phyloP scores from a whole-genome alignment of 179 eudicot genomes.

The Carnegiea gigantea region DNA sequence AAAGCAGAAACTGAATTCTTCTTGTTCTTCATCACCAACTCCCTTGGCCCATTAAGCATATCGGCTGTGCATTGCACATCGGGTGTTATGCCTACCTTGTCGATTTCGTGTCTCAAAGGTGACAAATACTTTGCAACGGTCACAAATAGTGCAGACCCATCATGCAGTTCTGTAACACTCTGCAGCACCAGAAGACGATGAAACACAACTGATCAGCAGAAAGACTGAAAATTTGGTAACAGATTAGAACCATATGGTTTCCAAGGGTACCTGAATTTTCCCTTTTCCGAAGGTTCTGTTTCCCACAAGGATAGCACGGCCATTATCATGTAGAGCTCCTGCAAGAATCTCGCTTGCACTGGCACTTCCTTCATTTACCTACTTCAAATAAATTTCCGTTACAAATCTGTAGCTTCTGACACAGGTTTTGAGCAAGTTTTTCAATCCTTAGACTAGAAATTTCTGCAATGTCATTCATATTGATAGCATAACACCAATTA shows the following conservation, averaged over 20 bases:
- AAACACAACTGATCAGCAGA: not conserved
- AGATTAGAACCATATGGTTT: not conserved
- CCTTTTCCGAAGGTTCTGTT: conserved; percentile 90
- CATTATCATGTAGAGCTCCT: conserved; percentile 92
- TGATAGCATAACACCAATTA: too few relatives aligned
- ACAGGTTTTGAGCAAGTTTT: too few relatives aligned
- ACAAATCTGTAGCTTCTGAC: not conserved
- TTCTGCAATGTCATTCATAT: too few relatives aligned
- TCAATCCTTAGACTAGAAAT: too few relatives aligned
- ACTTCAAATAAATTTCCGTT: conserved; percentile 6
- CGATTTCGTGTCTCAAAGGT: conserved; percentile 83
- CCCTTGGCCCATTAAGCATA: conserved; percentile 53
- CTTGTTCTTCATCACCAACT: conserved; percentile 27
- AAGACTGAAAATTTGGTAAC: not conserved
- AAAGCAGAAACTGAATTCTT: conserved; percentile 30
- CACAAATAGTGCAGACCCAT: conserved; percentile 87
- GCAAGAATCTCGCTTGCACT: conserved; percentile 97
- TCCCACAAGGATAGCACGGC: conserved; percentile 87
- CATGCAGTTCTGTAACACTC: conserved; percentile 87
- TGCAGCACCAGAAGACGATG: conserved; percentile 22
- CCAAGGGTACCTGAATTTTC: conserved; percentile 66
- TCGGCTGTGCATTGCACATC: conserved; percentile 85
- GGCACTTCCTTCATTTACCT: conserved; percentile 98
- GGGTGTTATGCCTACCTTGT: conserved; percentile 84
- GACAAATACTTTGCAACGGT: conserved; percentile 92